Base-by-base conservation (phyloP, 164 flowering plant species). In the Piper betle region DNA sequence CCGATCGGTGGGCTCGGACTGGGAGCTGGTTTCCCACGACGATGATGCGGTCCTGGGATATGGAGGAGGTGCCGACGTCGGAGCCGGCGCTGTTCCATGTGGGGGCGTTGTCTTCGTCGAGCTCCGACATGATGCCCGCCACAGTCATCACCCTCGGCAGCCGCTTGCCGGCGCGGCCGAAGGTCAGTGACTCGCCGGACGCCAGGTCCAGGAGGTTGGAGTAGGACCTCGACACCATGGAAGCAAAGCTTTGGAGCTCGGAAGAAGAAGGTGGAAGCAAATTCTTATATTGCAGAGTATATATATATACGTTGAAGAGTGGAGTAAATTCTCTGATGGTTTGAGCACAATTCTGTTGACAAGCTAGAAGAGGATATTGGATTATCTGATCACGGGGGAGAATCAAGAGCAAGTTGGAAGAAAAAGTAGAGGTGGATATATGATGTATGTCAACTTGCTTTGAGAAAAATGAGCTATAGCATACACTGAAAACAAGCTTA, bases 1-100 rank as follows among this genome's bases (percentile, higher is more conserved):
- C 78, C 65, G 84, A 85, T 33, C 84, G 73, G 72, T 77, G 78
- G 2, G 85, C 85, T 61, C 77, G 79, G 20, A 86, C 76, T 1
- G 92, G 92, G 0, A 86, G 77, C 72, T 83, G 88, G 70, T 86
- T 84, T 0, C 83, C 88, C 4, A 86, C 92, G 33, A 86, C 82
- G 55, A 86, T 86, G 3, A 82, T 69, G 39, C 87, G 81, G 87
- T 46, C 50, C 1, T 5, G 50, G 15, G 50, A 5, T 46, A 46
- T 15, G 3, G 50, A 6, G 11, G 50, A 85, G 0, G 79, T 80
- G 33, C 33, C 33, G 4, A 71, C 82, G 62, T 85, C 91, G 1
- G 91, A 85, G 20, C 75, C 46, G 33, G 82, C 86, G 57, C 88
- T 84, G 64, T 42, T 42, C 2, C 33, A 25, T 25, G 33, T 25